Conservation (phyloP, 345 rosid species). For the Brassica juncea region DNA sequence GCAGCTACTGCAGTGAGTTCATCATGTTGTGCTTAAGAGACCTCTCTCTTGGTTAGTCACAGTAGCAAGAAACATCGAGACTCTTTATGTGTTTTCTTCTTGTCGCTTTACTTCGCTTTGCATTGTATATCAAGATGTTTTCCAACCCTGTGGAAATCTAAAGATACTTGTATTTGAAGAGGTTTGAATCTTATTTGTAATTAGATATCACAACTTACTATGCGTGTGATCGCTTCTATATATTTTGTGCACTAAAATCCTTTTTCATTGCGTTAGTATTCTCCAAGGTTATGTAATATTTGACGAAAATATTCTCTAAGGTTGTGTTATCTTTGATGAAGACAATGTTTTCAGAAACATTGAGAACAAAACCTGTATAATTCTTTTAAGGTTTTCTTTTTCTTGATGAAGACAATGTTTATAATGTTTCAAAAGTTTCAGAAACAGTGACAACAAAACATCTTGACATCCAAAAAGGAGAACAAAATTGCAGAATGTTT, state of each 20-base stretch:
- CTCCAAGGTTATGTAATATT: background rate
- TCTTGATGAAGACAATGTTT: background rate
- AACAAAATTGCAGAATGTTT: background rate
- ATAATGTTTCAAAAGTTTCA: background rate
- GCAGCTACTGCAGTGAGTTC: slow-evolving; percentile 43
- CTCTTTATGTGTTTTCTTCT: slow-evolving; percentile 19
- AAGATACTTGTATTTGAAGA: slow-evolving; percentile 33
- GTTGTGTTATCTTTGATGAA: background rate
- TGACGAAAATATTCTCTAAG: background rate
- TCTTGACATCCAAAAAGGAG: background rate
- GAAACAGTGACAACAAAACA: background rate
- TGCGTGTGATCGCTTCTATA: background rate
- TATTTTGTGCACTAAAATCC: background rate
- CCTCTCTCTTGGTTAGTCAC: slow-evolving; percentile 23
- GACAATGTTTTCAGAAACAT: background rate
- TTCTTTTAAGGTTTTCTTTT: background rate
- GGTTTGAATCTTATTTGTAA: slow-evolving; percentile 24
- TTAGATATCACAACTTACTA: slow-evolving; percentile 16
- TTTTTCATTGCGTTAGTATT: background rate
- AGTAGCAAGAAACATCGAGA: slow-evolving; percentile 24
- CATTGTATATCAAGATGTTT: slow-evolving; percentile 14
- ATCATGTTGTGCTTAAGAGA: slow-evolving; percentile 52
- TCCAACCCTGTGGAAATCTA: background rate
- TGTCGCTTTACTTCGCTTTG: slow-evolving; percentile 19
- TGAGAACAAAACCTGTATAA: background rate